phyloP scores from a whole-genome alignment of 2,329 filamentous ascomycete genomes.

The Cytospora piceae region DNA sequence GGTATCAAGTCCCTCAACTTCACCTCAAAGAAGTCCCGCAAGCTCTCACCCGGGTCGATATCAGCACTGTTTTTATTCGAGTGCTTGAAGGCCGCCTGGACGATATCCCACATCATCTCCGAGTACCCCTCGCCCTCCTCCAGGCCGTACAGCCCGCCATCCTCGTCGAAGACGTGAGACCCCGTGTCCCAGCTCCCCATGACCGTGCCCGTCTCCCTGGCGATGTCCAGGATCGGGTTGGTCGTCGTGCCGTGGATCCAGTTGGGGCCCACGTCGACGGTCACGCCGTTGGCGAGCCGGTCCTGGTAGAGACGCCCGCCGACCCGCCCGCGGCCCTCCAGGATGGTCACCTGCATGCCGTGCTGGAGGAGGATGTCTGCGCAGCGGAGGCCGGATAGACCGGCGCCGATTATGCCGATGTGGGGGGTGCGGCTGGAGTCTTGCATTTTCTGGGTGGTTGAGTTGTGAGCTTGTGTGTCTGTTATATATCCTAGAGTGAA shows the following conservation, averaged over 20 bases:
- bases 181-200: conserved; percentile 54
- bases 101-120: conserved; percentile 67
- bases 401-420: conserved; percentile 71
- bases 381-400: conserved; percentile 71
- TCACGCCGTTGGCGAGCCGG: conserved; percentile 50
- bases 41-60: conserved; percentile 52
- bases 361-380: conserved; percentile 68
- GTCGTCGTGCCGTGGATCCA: conserved; percentile 77
- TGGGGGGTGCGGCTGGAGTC: conserved; percentile 48
- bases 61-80: conserved; percentile 60
- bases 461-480: neutral
- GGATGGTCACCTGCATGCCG: conserved; percentile 68
- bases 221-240: conserved; percentile 72
- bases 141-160: conserved; percentile 54
- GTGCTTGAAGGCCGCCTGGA: conserved; percentile 68
- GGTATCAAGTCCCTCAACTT: conserved; percentile 52
- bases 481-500: neutral
- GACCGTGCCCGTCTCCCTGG: conserved; percentile 60
- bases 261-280: conserved; percentile 70
- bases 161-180: conserved; percentile 60
- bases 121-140: conserved; percentile 52
- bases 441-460: conserved; percentile 31
- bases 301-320: conserved; percentile 66
- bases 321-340: conserved; percentile 69
- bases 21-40: conserved; percentile 57